Evolutionary conservation across 2,329 filamentous ascomycete species (phyloP), one percentile per base, ranked within the genome.

Genomic region (Colletotrichum sp.): DNA sequence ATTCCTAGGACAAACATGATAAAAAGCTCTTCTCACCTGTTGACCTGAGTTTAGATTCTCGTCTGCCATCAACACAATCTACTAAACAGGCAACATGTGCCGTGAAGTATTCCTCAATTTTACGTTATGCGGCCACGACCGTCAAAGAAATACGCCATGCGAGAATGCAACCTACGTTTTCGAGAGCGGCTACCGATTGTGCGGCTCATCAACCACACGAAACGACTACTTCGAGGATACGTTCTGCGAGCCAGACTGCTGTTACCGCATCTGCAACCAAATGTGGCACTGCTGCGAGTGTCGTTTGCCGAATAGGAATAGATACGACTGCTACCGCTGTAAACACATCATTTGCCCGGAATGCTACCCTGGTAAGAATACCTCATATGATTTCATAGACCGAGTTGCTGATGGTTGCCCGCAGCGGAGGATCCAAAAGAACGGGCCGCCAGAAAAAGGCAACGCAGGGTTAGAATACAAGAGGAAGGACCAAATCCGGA

Each of bases 241-340:
- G 21, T 69, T 34, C 36, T 68, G 64, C 34, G 5, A 14, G 2
- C 1, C 3, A 1, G 8, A 2, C 5, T 76, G 74, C 32, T 9
- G 48, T 8, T 74, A 76, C 36, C 14, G n/a, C 9, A 10, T 13
- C 8, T 52, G 16, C 30, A 14, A 63, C 4, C 64, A 7, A 52
- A 28, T 57, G 4, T 76, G 74, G 74, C 10, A 10, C 6, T 76
- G 74, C 28, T 67, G 72, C 18, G 9, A 32, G 34, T 76, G 74
- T 26, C 6, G 36, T 0, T 4, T 16, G 4, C 64, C 71, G 7
- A 76, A 73, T 13, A 34, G 65, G 48, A 10, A 18, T 7, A 21
- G 16, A 16, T 10, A 43, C 7, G 28, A 28, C 6, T 76, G 74
- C 30, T 21, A 24, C 4, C 3, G 21, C 4, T 76, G 74, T 24